Evolutionary conservation across 805 yeast species (phyloP), one percentile per base, ranked within the genome.

Genomic region (Kregervanrija pseudodelftensis): DNA sequence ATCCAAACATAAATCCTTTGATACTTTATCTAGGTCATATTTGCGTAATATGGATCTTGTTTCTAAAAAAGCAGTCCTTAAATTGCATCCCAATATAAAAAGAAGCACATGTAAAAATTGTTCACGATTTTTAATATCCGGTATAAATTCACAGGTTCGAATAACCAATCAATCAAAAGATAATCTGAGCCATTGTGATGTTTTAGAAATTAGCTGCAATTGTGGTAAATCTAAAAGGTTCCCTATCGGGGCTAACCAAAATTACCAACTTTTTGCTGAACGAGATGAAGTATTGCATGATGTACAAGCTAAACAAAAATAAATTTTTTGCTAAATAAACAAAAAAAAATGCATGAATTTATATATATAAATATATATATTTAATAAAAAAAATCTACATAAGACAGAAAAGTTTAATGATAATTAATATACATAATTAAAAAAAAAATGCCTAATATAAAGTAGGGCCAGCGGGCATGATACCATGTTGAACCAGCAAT

Each of bases 61-160:
- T 8, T 74, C 86, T 8, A 81, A 82, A 57, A 83, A 81, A 55
- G 74, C 80, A 2, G 90, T 85, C 13, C 58, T 81, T 15, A 75
- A 82, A 49, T 58, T 83, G 30, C 73, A 83, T 39, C 89, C 90
- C 0, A 62, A 64, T 33, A 50, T 87, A 10, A 88, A 88, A 60
- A 68, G 95, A 51, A 69, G 74, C 0, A 57, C 81, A 12, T 88
- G 96, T 62, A 86, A 85, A 53, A 65, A 64, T 33, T 88, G 96
- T 60, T 63, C 73, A 38, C 59, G 78, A 8, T 48, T 74, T 9
- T 64, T 74, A 48, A 54, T 77, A 1, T 78, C 82, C 0, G 82
- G 80, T 0, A 41, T 67, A 13, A 69, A 72, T 14, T 55, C 73
- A 41, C 39, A 58, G 1, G 51, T 69, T 2, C 58, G 65, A 15